Base-by-base conservation (phyloP, 2,329 filamentous ascomycete genomes). In the Aspergillus fijiensis region DNA sequence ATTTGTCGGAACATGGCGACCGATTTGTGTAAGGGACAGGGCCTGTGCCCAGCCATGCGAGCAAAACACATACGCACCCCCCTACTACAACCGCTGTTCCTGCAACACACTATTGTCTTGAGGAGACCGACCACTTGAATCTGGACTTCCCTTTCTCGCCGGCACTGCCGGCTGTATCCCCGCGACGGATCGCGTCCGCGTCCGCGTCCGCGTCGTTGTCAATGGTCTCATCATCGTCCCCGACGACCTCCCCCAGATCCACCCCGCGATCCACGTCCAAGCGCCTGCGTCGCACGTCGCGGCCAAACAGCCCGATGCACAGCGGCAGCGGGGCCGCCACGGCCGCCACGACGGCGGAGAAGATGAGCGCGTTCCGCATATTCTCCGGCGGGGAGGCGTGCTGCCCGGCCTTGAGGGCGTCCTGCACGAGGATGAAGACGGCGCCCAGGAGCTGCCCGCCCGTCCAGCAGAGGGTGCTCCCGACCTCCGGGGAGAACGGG, bases 381-480 rank as follows among this genome's bases (percentile, higher is more conserved):
- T 92, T 89, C 19, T 77, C 74, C 0, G 89, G 88, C 14, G 89
- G 90, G 39, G 76, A 68, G 0, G 79, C 86, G 16, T 77, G 73
- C 10, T 73, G 69, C 0, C 80, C 81, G 0, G 79, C 77, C 67
- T 80, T 80, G 50, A 98, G 80, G 19, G 89, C 90, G 72, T 92
- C 89, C 78, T 91, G 90, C 59, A 94, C 77, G 31, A 99, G 79
- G 69, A 97, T 90, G 71, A 97, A 96, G 29, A 93, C 77, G 2
- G 87, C 93, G 12, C 95, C 95, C 0, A 96, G 77, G 7, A 97
- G 76, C 79, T 98, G 94, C 0, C 95, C 94, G 5, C 89, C 89
- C 1, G 86, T 85, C 95, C 95, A 98, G 69, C 89, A 90, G 23
- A 96, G 81, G 29, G 90, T 92, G 63, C 87, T 90, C 0, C 90